Conservation (phyloP, 225 moss, liverwort and hornwort genomes). For the Ulota crispa region DNA sequence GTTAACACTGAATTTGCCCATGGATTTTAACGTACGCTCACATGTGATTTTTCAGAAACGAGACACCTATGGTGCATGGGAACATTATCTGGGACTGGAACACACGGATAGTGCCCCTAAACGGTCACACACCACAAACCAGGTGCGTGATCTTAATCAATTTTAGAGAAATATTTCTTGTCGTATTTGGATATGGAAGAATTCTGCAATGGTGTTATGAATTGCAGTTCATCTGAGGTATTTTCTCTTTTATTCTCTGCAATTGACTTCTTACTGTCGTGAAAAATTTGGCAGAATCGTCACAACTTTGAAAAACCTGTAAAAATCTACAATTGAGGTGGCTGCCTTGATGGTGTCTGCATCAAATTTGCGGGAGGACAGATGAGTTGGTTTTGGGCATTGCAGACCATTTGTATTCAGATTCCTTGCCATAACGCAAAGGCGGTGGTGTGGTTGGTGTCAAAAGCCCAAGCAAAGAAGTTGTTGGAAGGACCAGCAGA, state of each 20-base stretch:
- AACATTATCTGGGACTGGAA: slow-evolving; percentile 97
- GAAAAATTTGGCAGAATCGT: slow-evolving; percentile 68
- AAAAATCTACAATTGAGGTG: slow-evolving; percentile 98
- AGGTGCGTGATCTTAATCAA: slow-evolving; percentile 41
- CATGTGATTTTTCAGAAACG: slow-evolving; percentile 65
- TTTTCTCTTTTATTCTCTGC: background rate
- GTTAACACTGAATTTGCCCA: background rate
- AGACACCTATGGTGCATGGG: slow-evolving; percentile 99
- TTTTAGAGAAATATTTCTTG: background rate
- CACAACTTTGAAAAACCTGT: slow-evolving; percentile 99
- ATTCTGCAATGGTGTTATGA: background rate
- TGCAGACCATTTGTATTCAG: slow-evolving; percentile 59
- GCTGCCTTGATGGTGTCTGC: slow-evolving; percentile 31
- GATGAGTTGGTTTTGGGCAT: slow-evolving; percentile 62
- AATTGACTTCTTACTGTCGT: slow-evolving; percentile 17
- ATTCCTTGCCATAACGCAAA: slow-evolving; percentile 75
- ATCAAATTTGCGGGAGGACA: slow-evolving; percentile 60
- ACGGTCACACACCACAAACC: slow-evolving; percentile 86
- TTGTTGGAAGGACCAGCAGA: slow-evolving; percentile 31
- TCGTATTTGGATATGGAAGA: background rate
- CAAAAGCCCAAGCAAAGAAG: slow-evolving; percentile 47
- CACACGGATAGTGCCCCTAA: slow-evolving; percentile 96
- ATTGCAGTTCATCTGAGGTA: background rate
- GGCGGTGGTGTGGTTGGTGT: slow-evolving; percentile 61
- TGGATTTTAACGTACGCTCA: background rate